These are phyloP conservation scores for Echinochloa phyllopogon DNA, from an alignment of 176 grass and related monocot species.

Conservation along the genomic window DNA sequence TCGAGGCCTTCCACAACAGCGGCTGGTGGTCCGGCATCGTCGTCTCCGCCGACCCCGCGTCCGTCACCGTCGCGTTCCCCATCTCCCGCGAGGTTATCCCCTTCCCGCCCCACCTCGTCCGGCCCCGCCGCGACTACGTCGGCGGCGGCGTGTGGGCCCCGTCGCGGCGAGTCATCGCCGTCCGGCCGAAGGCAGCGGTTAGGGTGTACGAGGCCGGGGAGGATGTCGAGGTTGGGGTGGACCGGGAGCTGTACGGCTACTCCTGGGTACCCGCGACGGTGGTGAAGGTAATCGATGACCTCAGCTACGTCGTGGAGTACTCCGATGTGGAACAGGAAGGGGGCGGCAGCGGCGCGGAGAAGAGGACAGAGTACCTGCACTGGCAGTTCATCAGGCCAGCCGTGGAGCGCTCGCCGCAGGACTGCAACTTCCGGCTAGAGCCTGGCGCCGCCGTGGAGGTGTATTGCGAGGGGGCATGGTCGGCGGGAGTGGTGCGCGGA, in stretches of 20 bases:
- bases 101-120: slow-evolving; percentile 39
- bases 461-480: slow-evolving; percentile 58
- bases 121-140: slow-evolving; percentile 53
- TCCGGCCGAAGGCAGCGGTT: neutral
- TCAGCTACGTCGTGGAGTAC: slow-evolving; percentile 54
- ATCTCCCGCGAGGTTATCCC: slow-evolving; percentile 54
- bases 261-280: slow-evolving; percentile 63
- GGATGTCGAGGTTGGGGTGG: slow-evolving; percentile 53
- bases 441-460: slow-evolving; percentile 47
- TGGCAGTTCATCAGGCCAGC: slow-evolving; percentile 52
- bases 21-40: slow-evolving; percentile 73
- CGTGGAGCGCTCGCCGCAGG: neutral
- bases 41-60: neutral
- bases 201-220: slow-evolving; percentile 43
- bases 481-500: slow-evolving; percentile 30
- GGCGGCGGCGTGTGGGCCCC: slow-evolving; percentile 43
- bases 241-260: slow-evolving; percentile 39
- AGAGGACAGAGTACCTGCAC: slow-evolving; percentile 55
- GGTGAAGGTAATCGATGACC: slow-evolving; percentile 18
- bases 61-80: slow-evolving; percentile 58
- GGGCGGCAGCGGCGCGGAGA: neutral
- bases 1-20: slow-evolving; percentile 73
- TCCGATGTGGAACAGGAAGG: slow-evolving; percentile 28
- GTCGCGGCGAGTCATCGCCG: slow-evolving; percentile 2
- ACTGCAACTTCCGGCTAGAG: slow-evolving; percentile 24